These are phyloP conservation scores for Talaromyces stipitatus DNA, from an alignment of 495 filamentous ascomycete genomes.

Conservation along the genomic window DNA sequence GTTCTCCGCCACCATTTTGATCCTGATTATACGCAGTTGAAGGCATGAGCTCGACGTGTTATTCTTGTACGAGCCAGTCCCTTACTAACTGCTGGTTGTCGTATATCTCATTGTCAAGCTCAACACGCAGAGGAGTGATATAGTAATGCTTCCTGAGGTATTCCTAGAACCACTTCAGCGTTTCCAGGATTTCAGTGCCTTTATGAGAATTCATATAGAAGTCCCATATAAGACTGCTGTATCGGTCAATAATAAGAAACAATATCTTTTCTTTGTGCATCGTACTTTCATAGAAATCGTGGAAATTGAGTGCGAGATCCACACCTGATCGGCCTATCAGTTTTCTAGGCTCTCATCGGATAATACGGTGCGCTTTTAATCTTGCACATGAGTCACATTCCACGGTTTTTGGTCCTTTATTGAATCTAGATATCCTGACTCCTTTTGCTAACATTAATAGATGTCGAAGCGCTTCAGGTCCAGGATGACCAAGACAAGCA, in stretches of 20 bases:
- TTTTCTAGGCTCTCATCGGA: constrained; percentile 1
- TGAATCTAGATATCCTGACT: background rate
- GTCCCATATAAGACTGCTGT: background rate
- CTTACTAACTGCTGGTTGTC: background rate
- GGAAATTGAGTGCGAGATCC: background rate
- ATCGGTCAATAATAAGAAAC: constrained; percentile 3
- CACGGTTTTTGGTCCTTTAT: background rate
- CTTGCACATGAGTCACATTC: background rate
- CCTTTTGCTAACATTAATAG: background rate
- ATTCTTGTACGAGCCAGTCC: background rate
- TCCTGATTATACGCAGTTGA: background rate
- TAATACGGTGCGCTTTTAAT: background rate
- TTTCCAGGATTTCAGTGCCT: background rate
- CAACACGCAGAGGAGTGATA: background rate
- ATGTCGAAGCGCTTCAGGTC: constrained; percentile 2
- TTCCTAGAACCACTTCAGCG: no score
- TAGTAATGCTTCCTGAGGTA: background rate
- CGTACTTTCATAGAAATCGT: background rate
- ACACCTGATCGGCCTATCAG: background rate
- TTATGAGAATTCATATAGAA: background rate
- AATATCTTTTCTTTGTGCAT: constrained; percentile 3
- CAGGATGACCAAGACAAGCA: background rate
- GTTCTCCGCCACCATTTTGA: background rate
- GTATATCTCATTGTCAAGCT: no score
- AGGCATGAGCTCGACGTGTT: background rate